Evolutionary conservation across 1,139 yeast genomes (phyloP).

Genomic region (Meyerozyma elateridarum): DNA sequence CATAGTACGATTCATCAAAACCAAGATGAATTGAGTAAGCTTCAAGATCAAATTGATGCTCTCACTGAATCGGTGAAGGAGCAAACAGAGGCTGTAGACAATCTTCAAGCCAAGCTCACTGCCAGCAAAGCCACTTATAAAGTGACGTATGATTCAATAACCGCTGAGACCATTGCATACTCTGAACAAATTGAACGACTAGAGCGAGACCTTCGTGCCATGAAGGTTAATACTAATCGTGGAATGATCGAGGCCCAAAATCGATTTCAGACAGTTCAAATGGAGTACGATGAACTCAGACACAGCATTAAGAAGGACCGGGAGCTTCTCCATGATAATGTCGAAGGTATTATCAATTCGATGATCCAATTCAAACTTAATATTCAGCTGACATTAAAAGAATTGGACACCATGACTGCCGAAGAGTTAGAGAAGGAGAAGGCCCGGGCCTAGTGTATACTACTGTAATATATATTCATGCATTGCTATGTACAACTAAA

Average conservation of each 20-base stretch:
- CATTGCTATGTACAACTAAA: conserved; percentile 6
- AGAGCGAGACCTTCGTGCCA: conserved; percentile 55
- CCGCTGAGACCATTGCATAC: conserved; percentile 48
- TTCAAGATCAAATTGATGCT: conserved; percentile 59
- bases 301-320: conserved; percentile 46
- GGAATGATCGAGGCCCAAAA: conserved; percentile 54
- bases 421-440: conserved; percentile 31
- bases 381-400: conserved; percentile 52
- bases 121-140: conserved; percentile 53
- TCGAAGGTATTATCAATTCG: conserved; percentile 52
- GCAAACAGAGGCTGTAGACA: conserved; percentile 55
- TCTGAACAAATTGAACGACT: conserved; percentile 63
- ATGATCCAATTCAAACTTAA: conserved; percentile 62
- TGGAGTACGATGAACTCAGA: conserved; percentile 50
- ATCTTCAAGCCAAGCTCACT: conserved; percentile 52
- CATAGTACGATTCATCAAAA: conserved; percentile 44
- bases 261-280: conserved; percentile 48
- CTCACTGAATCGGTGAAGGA: conserved; percentile 51
- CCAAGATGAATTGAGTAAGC: conserved; percentile 55
- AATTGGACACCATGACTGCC: conserved; percentile 43
- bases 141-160: conserved; percentile 53
- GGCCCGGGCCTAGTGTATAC: conserved; percentile 1
- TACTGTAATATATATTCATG: too few relatives aligned
- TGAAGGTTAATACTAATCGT: conserved; percentile 50
- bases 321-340: conserved; percentile 46